phyloP scores from a whole-genome alignment of 306 rosid genomes.

The Acacia confusa region DNA sequence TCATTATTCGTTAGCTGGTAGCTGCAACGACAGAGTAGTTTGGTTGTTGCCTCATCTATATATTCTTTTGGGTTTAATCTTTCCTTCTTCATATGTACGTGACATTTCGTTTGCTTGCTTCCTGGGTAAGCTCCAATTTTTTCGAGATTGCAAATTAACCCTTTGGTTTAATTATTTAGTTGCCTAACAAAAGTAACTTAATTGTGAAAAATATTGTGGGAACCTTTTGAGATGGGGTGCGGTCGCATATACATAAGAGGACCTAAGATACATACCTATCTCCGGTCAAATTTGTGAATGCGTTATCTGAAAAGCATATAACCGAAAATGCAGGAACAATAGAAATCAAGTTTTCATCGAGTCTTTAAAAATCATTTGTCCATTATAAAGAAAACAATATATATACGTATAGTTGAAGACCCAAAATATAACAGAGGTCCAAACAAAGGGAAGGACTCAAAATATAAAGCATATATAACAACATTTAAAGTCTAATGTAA shows the following conservation, averaged over 20 bases:
- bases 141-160: slow-evolving; percentile 24
- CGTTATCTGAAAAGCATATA: not conserved
- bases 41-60: slow-evolving; percentile 12
- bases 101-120: slow-evolving; percentile 22
- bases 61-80: not conserved
- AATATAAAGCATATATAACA: not conserved
- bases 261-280: not conserved
- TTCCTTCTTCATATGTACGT: slow-evolving; percentile 10
- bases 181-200: slow-evolving; percentile 6
- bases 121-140: slow-evolving; percentile 31
- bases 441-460: not conserved
- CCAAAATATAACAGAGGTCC: not conserved
- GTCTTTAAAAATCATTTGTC: not conserved
- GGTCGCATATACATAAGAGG: not conserved
- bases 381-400: not conserved
- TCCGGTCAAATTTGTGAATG: not conserved
- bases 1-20: slow-evolving; percentile 47
- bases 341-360: not conserved
- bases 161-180: slow-evolving; percentile 12
- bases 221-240: slow-evolving; percentile 1
- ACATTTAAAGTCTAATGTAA: not conserved
- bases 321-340: not conserved
- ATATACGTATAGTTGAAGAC: not conserved
- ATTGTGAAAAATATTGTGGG: slow-evolving; percentile 11
- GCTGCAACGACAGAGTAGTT: slow-evolving; percentile 41